Evolutionary conservation across 2,329 filamentous ascomycete genomes (phyloP).

Genomic region (Tolypocladium album): DNA sequence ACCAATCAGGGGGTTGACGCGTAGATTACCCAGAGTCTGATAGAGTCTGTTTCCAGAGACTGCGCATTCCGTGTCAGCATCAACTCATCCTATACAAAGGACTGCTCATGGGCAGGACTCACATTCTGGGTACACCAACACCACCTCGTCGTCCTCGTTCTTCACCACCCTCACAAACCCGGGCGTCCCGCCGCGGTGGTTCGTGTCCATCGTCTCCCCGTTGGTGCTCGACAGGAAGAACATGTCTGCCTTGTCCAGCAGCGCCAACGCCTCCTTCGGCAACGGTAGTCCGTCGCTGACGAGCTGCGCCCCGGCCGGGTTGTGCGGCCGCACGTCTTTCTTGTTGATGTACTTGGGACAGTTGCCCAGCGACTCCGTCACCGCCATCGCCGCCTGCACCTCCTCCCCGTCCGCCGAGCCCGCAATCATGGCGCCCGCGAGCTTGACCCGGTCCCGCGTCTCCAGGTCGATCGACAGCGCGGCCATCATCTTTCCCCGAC

Average conservation of each 20-base stretch:
- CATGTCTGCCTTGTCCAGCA: slow-evolving; percentile 57
- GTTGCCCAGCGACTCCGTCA: slow-evolving; percentile 68
- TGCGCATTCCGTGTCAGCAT: slow-evolving; percentile 4
- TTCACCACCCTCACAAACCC: slow-evolving; percentile 64
- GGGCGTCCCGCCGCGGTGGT: slow-evolving; percentile 63
- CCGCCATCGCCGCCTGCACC: slow-evolving; percentile 50
- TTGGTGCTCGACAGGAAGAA: slow-evolving; percentile 68
- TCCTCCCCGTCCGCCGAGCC: slow-evolving; percentile 27
- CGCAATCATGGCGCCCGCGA: slow-evolving; percentile 59
- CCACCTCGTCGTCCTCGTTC: slow-evolving; percentile 34
- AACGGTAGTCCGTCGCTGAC: slow-evolving; percentile 31
- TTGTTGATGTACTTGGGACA: slow-evolving; percentile 83
- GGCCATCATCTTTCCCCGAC: slow-evolving; percentile 28
- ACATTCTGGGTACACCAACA: slow-evolving; percentile 68
- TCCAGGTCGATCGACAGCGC: slow-evolving; percentile 44
- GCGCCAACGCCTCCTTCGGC: slow-evolving; percentile 38
- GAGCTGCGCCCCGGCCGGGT: slow-evolving; percentile 37
- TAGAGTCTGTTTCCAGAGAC: slow-evolving; percentile 75
- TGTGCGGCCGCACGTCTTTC: slow-evolving; percentile 45
- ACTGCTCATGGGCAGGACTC: no score
- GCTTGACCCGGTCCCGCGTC: slow-evolving; percentile 57
- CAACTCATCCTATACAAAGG: neutral
- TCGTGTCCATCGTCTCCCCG: slow-evolving; percentile 67
- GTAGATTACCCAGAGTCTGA: slow-evolving; percentile 71
- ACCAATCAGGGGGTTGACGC: slow-evolving; percentile 54